These are phyloP conservation scores for Cucurbita ficifolia DNA, from an alignment of 306 rosid species.

Conservation along the genomic window DNA sequence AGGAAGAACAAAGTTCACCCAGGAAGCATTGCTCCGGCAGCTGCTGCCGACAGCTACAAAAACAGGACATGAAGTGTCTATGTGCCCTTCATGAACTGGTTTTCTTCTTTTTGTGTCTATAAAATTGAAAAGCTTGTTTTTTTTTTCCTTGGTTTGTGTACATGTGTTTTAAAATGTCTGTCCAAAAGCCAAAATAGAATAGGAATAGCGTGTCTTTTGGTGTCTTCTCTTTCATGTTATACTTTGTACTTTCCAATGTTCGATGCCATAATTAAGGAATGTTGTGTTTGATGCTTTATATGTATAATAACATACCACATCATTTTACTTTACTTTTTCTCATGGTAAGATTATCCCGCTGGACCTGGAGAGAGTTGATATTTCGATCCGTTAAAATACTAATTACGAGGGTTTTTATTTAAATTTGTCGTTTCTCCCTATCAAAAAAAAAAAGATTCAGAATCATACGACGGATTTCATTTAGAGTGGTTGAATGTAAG, in stretches of 20 bases:
- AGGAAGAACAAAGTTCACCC: slow-evolving; percentile 8
- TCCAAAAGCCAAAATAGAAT: neutral
- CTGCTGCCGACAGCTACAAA: neutral
- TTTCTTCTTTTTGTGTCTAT: neutral
- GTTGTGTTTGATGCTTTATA: neutral
- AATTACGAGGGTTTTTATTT: too few relatives aligned
- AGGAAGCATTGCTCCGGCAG: neutral
- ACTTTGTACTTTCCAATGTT: neutral
- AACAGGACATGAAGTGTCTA: neutral
- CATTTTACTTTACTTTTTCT: neutral
- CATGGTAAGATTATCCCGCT: too few relatives aligned
- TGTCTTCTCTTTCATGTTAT: neutral
- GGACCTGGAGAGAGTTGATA: too few relatives aligned
- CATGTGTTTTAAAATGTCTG: neutral
- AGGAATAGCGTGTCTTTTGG: neutral
- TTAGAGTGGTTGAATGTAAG: too few relatives aligned
- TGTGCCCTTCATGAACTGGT: neutral
- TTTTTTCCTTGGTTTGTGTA: neutral
- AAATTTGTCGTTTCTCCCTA: too few relatives aligned
- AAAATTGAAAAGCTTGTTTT: neutral
- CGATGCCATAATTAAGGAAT: neutral
- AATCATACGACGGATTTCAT: neutral
- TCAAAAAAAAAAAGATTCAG: too few relatives aligned
- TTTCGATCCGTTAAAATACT: too few relatives aligned
- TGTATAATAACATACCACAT: neutral